phyloP scores from a whole-genome alignment of 1,284 basidiomycete genomes.

The Tausonia pullulans region DNA sequence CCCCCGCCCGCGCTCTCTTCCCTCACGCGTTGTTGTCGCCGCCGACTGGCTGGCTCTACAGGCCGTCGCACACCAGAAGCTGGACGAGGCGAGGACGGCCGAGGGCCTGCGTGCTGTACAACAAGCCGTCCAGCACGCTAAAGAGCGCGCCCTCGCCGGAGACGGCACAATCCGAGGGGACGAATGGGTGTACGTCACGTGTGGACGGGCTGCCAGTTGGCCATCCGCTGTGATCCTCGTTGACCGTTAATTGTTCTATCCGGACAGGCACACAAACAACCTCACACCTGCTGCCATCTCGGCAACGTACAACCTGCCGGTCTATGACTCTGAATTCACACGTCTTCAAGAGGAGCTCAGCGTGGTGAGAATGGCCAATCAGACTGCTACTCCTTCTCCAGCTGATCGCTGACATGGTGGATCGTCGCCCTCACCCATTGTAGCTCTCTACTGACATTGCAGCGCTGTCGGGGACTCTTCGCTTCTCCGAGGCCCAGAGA shows the following conservation, averaged over 20 bases:
- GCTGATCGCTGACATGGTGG: neutral
- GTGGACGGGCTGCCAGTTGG: too few relatives aligned
- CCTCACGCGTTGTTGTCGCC: neutral
- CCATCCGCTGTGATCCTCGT: neutral
- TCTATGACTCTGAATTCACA: conserved; percentile 3
- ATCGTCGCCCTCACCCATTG: neutral
- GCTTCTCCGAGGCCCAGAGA: neutral
- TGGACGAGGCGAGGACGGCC: neutral
- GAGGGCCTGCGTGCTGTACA: conserved; percentile 6
- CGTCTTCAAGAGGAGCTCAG: neutral
- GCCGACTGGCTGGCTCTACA: neutral
- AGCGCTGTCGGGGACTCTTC: neutral
- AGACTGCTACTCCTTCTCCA: neutral
- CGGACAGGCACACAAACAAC: neutral
- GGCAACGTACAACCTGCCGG: conserved; percentile 3
- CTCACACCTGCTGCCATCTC: conserved; percentile 7
- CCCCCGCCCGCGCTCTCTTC: neutral
- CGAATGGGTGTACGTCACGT: conserved; percentile 9
- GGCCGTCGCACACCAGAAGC: conserved; percentile 1
- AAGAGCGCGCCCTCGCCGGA: neutral
- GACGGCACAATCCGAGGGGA: neutral
- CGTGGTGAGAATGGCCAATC: neutral
- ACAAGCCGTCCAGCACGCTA: neutral
- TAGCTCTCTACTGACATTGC: neutral
- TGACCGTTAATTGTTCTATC: neutral